Conservation (phyloP, 2,329 filamentous ascomycete species). For the Pseudogymnoascus sp. region DNA sequence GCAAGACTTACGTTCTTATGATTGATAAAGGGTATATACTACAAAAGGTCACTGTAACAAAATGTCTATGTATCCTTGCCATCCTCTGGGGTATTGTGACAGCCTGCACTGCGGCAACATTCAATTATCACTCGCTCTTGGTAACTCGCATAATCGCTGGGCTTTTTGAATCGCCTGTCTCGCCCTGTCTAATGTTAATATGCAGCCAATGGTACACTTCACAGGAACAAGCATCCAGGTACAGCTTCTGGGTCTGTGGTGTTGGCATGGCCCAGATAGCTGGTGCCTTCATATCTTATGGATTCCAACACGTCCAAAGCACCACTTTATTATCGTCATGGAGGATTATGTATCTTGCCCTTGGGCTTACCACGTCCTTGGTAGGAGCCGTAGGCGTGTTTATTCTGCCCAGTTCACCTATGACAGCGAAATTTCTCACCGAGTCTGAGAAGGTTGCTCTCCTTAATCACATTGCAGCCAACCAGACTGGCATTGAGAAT, state of each 20-base stretch:
- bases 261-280: constrained; percentile 51
- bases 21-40: constrained; percentile 44
- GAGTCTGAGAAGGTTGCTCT: constrained; percentile 37
- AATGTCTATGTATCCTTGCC: constrained; percentile 54
- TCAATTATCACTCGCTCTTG: constrained; percentile 46
- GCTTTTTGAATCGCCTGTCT: constrained; percentile 54
- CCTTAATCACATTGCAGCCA: constrained; percentile 44
- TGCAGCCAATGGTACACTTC: constrained; percentile 53
- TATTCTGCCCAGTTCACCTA: constrained; percentile 42
- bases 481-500: constrained; percentile 51
- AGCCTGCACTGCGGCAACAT: constrained; percentile 45
- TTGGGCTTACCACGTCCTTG: constrained; percentile 38
- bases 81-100: constrained; percentile 52
- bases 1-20: background rate
- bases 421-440: constrained; percentile 35
- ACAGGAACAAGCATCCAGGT: constrained; percentile 50
- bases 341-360: constrained; percentile 51
- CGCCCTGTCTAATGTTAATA: constrained; percentile 53
- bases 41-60: constrained; percentile 52
- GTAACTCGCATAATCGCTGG: constrained; percentile 52
- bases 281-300: constrained; percentile 42
- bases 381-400: constrained; percentile 37
- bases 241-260: constrained; percentile 55
- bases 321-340: constrained; percentile 37
- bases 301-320: constrained; percentile 42